Base-by-base conservation (phyloP, 2,329 filamentous ascomycete species). In the Didymella keratinophila region DNA sequence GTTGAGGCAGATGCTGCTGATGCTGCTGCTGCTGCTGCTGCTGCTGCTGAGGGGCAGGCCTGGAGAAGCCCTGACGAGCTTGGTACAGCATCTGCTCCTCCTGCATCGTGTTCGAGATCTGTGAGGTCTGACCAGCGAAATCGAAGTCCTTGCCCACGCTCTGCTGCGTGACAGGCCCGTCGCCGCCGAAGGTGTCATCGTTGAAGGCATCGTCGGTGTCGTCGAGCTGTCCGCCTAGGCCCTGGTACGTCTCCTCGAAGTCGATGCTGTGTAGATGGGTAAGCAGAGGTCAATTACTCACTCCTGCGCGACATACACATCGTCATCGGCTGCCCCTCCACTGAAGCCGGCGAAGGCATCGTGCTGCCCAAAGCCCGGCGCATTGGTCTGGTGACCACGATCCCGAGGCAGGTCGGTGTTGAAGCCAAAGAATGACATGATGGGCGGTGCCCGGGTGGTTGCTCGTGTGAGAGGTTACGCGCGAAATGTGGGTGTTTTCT, bases 211-310 rank as follows among this genome's bases (percentile, higher is more conserved):
- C 95, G 71, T 94, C 91, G 20, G 91, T 89, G 75, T 99, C 94
- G 71, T 97, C 89, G 34, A 99, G 88, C 76, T 91, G 88, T 73
- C 97, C 91, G 56, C 93, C 95, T 39, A 99, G 83, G 18, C 94
- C 94, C 78, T 99, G 95, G 75, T 98, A 98, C 36, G 94, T 98
- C 74, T 99, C 93, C 70, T 99, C 95, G 69, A 98, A 99, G 70
- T 98, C 91, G 70, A 91, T 85, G 54, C 87, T 90, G 68, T 87
- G 66, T 4, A 53, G 7, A n/a, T 84, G 75, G 18, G 58, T 72
- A 64, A 86, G 66, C 83, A 82, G 36, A 25, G 50, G 55, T 78
- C 37, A 30, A 58, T 53, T 32, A 78, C 16, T 18, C 41, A 36
- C 25, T 6, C n/a, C n/a, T 46, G 49, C 41, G 47, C 60, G 45